A percentile compares a stretch with the other conserved stretches of the same genome.
phyloP scores from a whole-genome alignment of 2,329 filamentous ascomycete genomes.

The Teratosphaeria pseudoeucalypti region DNA sequence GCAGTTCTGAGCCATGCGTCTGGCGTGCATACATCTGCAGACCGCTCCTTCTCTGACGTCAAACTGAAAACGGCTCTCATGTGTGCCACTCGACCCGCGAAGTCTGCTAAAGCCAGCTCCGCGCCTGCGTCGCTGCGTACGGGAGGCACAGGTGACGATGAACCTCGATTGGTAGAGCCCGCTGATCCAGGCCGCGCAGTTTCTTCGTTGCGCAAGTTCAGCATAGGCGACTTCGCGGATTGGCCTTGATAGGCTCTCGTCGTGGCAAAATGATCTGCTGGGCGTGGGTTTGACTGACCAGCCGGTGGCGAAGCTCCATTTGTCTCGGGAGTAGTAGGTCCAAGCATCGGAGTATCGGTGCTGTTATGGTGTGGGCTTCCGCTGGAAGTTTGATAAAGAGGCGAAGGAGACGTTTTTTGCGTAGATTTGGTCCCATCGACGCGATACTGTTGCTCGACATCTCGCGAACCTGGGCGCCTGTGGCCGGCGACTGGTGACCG shows the following conservation, averaged over 20 bases:
- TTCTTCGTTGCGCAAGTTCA: constrained; percentile 13
- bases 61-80: constrained; percentile 66
- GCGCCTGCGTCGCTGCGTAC: constrained; percentile 31
- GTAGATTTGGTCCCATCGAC: neutral
- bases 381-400: constrained; percentile 1
- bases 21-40: constrained; percentile 52
- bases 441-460: constrained; percentile 4
- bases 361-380: constrained; percentile 3
- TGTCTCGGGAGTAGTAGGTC: neutral
- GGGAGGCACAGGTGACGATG: constrained; percentile 12
- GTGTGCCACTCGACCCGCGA: constrained; percentile 60
- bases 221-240: constrained; percentile 9
- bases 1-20: constrained; percentile 54
- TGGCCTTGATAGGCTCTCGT: constrained; percentile 4
- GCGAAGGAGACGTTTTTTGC: neutral
- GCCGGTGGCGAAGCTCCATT: constrained; percentile 9
- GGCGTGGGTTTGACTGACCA: constrained; percentile 3
- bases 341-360: constrained; percentile 1
- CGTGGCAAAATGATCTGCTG: constrained; percentile 13
- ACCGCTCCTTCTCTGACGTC: constrained; percentile 63
- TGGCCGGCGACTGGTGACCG: constrained; percentile 3
- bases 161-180: constrained; percentile 13
- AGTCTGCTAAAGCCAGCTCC: constrained; percentile 59
- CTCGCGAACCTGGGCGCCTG: constrained; percentile 11
- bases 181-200: constrained; percentile 11